Evolutionary conservation across 306 rosid species (phyloP).

Genomic region (Neltuma alba): DNA sequence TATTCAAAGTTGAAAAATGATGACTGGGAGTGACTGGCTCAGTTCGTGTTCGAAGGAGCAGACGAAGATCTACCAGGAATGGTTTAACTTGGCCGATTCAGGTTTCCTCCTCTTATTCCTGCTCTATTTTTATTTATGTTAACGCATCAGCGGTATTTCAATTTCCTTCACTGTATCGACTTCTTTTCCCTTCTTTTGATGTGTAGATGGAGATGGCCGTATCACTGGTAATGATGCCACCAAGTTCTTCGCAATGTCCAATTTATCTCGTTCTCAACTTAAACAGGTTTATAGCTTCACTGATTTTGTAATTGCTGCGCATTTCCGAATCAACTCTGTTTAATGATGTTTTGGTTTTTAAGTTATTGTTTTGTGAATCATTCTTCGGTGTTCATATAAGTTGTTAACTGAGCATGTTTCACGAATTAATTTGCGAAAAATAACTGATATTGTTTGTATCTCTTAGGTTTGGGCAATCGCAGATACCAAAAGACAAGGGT

Average conservation of each 20-base stretch:
- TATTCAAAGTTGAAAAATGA: slow-evolving; percentile 47
- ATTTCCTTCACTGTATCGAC: background rate
- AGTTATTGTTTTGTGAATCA: background rate
- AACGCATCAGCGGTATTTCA: background rate
- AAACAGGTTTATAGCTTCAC: slow-evolving; percentile 55
- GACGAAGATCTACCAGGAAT: slow-evolving; percentile 64
- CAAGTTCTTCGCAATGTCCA: slow-evolving; percentile 79
- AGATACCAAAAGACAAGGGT: slow-evolving; percentile 80
- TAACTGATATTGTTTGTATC: background rate
- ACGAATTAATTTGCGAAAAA: background rate
- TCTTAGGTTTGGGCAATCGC: slow-evolving; percentile 80
- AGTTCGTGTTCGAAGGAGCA: slow-evolving; percentile 59
- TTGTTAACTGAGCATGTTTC: background rate
- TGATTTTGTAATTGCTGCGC: background rate
- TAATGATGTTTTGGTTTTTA: background rate
- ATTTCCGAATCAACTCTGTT: background rate
- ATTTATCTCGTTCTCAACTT: slow-evolving; percentile 78
- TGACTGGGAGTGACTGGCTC: slow-evolving; percentile 46
- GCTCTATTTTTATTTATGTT: background rate
- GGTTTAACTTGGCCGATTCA: slow-evolving; percentile 88
- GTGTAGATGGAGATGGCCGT: slow-evolving; percentile 79
- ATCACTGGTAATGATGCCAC: slow-evolving; percentile 80
- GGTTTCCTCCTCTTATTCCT: slow-evolving; percentile 37
- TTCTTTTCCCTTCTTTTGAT: background rate
- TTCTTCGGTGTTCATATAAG: background rate